Evolutionary conservation across 768 basidiomycete species (phyloP).

Genomic region (Boletus rubropictus): DNA sequence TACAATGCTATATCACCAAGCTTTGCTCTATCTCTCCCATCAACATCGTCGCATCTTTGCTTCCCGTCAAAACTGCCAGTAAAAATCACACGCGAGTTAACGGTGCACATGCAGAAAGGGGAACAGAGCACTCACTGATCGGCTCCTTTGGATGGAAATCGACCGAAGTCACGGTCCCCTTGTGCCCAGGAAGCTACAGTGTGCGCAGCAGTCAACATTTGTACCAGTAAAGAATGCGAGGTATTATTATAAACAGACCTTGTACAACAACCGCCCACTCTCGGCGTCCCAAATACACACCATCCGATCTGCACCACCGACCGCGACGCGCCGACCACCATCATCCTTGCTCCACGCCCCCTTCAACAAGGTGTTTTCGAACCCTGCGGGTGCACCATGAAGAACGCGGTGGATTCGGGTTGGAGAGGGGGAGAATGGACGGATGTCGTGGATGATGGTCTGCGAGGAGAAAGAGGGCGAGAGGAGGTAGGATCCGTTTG

Average conservation of each 20-base stretch:
- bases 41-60: conserved; percentile 90
- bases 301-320: conserved; percentile 85
- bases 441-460: conserved; percentile 84
- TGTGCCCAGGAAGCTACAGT: conserved; percentile 83
- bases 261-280: conserved; percentile 68
- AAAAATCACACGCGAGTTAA: conserved; percentile 3
- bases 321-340: conserved; percentile 73
- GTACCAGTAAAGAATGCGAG: background rate
- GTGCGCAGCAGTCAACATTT: background rate
- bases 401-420: conserved; percentile 73
- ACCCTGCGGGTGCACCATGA: conserved; percentile 87
- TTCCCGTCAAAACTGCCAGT: conserved; percentile 73
- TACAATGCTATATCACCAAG: conserved; percentile 34
- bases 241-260: conserved; percentile 49
- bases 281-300: conserved; percentile 87
- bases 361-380: conserved; percentile 80
- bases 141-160: conserved; percentile 97
- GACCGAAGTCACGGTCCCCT: conserved; percentile 91
- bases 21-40: conserved; percentile 84
- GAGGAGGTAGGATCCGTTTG: conserved; percentile 80
- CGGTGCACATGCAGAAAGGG: background rate
- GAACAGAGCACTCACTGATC: conserved; percentile 57
- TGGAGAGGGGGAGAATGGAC: conserved; percentile 87
- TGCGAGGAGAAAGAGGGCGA: conserved; percentile 89
- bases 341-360: conserved; percentile 88